Percentiles rank a stretch among this genome's conserved stretches.
phyloP scores from a whole-genome alignment of 192 early-diverging fungal species.

The Hyaloraphidium curvatum region DNA sequence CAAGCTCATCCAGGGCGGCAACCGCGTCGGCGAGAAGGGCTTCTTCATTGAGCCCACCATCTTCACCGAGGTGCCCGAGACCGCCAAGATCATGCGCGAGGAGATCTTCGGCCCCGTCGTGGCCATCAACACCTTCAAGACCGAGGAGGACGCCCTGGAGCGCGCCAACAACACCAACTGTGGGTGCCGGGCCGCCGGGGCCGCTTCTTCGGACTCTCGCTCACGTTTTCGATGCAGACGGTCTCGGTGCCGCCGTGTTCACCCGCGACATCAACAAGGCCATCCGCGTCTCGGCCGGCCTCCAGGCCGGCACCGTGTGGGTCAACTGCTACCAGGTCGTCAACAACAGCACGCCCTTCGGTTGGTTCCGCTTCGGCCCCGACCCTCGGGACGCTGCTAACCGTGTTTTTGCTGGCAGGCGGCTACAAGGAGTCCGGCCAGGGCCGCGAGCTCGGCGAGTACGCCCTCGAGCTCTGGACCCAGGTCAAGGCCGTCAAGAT shows the following conservation, averaged over 20 bases:
- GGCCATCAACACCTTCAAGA: conserved; percentile 49
- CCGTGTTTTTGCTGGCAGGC: conserved; percentile 27
- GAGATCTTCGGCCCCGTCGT: conserved; percentile 15
- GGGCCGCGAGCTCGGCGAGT: not conserved
- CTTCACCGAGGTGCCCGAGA: conserved; percentile 1
- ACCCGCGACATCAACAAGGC: conserved; percentile 37
- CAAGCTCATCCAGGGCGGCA: conserved; percentile 30
- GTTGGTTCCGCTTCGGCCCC: too few relatives aligned
- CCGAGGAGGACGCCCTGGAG: conserved; percentile 58
- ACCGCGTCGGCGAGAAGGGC: conserved; percentile 11
- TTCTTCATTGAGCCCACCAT: conserved; percentile 1
- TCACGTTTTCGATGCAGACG: too few relatives aligned
- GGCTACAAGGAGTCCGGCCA: not conserved
- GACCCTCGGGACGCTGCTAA: too few relatives aligned
- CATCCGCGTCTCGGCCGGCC: conserved; percentile 30
- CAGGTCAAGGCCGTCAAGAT: not conserved
- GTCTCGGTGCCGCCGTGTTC: conserved; percentile 35
- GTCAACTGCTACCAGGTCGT: too few relatives aligned
- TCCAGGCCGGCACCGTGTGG: conserved; percentile 28
- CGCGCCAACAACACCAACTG: conserved; percentile 50
- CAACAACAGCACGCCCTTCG: too few relatives aligned
- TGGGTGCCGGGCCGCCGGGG: too few relatives aligned
- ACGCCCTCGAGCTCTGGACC: not conserved
- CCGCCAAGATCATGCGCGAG: conserved; percentile 1
- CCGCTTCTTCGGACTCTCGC: too few relatives aligned